Conservation (phyloP, 1,284 basidiomycete genomes). For the Retiboletus flavoniger region DNA sequence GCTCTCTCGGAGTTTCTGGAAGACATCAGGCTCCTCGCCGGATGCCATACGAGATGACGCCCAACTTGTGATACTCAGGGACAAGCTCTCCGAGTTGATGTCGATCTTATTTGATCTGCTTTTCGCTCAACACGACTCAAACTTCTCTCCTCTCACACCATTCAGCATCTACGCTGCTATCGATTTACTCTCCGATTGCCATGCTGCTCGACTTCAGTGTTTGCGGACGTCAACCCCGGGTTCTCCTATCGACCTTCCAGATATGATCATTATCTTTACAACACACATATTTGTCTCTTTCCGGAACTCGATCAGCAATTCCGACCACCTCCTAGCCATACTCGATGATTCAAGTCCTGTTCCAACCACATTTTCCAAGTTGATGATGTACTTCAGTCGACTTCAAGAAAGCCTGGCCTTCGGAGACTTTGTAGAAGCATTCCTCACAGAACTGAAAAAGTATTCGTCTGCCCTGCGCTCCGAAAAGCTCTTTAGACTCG, state of each 20-base stretch:
- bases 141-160: background rate
- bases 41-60: constrained; percentile 2
- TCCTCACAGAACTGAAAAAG: constrained; percentile 29
- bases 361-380: constrained; percentile 35
- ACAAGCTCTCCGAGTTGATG: constrained; percentile 27
- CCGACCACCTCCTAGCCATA: constrained; percentile 20
- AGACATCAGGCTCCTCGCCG: background rate
- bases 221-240: constrained; percentile 10
- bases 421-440: constrained; percentile 18
- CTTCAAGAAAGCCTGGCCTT: constrained; percentile 11
- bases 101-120: constrained; percentile 26
- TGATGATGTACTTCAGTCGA: constrained; percentile 23
- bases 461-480: constrained; percentile 39
- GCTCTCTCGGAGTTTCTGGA: constrained; percentile 19
- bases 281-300: constrained; percentile 29
- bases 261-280: constrained; percentile 34
- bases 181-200: constrained; percentile 24
- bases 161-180: constrained; percentile 15
- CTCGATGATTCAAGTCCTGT: constrained; percentile 30
- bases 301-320: constrained; percentile 8
- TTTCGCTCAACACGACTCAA: constrained; percentile 9
- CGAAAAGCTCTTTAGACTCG: constrained; percentile 39
- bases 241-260: constrained; percentile 23
- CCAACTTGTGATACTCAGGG: constrained; percentile 12
- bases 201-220: constrained; percentile 15